Evolutionary conservation across 1,284 basidiomycete genomes (phyloP), one percentile per base, ranked within the genome.

Genomic region (Irpex sp.): DNA sequence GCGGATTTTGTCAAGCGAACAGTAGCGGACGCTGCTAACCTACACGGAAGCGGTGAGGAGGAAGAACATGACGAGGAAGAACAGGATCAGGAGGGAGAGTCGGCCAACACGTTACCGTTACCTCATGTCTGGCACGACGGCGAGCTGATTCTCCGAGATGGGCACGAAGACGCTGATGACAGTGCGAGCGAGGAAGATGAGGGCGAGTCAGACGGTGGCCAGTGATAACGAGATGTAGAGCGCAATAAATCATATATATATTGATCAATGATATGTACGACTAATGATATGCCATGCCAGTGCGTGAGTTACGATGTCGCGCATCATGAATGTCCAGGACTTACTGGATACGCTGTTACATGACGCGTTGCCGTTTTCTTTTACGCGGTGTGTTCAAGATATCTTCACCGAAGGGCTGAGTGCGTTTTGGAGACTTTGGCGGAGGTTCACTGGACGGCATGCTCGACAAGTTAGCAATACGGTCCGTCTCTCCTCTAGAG

Each of bases 121-220:
- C 58, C 58, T 6, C n/a, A 42, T 28, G 42, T 59, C 14, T 59
- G 49, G 53, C 9, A 14, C 8, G n/a, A 59, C 19, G 58, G 58
- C 12, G 42, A 45, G 5, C 42, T 45, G 3, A 45, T 45, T 3
- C n/a, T 45, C 23, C 23, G 23, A n/a, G 42, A 45, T 5, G 42
- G 5, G 42, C 42, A 45, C n/a, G 42, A 45, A 12, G 42, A 45
- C 42, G 2, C 42, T n/a, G 10, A 10, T 45, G 42, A 45, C n/a
- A n/a, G n/a, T 45, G 42, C 10, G 3, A 45, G n/a, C n/a, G 5
- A 45, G 10, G 42, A 12, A 12, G 42, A 45, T n/a, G 42, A 45
- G 2, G 42, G 12, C 10, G n/a, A 45, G 12, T 2, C 10, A 3
- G 42, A n/a, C 5, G n/a, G 42, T 5, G n/a, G n/a, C 42, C n/a